These are phyloP conservation scores for Erysiphe neolycopersici DNA, from an alignment of 2,329 filamentous ascomycete genomes.

Conservation along the genomic window DNA sequence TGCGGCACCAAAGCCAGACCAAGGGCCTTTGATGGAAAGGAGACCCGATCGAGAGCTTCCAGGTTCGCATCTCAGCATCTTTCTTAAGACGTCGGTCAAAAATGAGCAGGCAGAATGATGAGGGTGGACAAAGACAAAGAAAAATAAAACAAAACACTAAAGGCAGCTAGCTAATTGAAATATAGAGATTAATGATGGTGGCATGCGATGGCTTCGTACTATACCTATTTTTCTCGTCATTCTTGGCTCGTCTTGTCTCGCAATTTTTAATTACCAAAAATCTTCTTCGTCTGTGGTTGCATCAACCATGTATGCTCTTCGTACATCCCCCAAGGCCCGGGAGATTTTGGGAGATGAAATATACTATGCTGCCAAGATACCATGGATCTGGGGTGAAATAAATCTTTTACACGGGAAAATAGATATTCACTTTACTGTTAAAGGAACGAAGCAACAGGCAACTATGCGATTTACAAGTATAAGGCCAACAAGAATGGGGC, in stretches of 20 bases:
- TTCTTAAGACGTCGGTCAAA: no score
- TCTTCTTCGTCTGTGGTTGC: slow-evolving; percentile 64
- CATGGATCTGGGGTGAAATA: slow-evolving; percentile 67
- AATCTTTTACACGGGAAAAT: slow-evolving; percentile 85
- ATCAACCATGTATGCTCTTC: slow-evolving; percentile 73
- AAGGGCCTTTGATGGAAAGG: slow-evolving; percentile 37
- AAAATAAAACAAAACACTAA: no score
- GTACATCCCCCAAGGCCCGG: slow-evolving; percentile 50
- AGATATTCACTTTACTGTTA: slow-evolving; percentile 65
- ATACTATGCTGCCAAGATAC: slow-evolving; percentile 52
- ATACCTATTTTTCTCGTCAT: slow-evolving; percentile 56
- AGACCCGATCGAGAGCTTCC: slow-evolving; percentile 39
- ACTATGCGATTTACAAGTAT: slow-evolving; percentile 59
- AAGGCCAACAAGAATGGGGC: slow-evolving; percentile 31
- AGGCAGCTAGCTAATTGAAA: not conserved
- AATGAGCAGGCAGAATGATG: no score
- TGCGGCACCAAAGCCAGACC: slow-evolving; percentile 28
- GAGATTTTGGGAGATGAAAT: slow-evolving; percentile 65
- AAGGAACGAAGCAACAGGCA: slow-evolving; percentile 43
- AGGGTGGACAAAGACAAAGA: no score
- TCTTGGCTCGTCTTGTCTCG: slow-evolving; percentile 44
- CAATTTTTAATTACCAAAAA: slow-evolving; percentile 99
- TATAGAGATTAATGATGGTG: slow-evolving; percentile 9
- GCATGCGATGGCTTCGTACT: slow-evolving; percentile 36
- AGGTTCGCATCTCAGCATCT: slow-evolving; percentile 17